Evolutionary conservation across 306 rosid genomes (phyloP).

Genomic region (Ormosia semicastrata): DNA sequence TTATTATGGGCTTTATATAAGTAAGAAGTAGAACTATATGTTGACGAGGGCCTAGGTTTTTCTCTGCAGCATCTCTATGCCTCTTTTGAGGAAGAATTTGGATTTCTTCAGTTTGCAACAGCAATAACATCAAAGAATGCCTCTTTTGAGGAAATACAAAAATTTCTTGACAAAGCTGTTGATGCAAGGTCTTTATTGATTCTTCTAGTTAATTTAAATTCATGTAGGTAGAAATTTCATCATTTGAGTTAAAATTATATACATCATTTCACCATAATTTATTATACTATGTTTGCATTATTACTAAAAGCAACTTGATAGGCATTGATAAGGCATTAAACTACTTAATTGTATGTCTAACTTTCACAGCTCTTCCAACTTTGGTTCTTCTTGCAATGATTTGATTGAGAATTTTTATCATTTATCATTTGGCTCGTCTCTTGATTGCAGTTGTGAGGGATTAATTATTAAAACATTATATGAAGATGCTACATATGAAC

Average conservation of each 20-base stretch:
- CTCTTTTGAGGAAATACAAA: slow-evolving; percentile 90
- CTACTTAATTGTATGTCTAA: background rate
- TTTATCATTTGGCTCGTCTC: slow-evolving; percentile 18
- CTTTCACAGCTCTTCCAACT: slow-evolving; percentile 5
- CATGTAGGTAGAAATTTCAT: slow-evolving; percentile 17
- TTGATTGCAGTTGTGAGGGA: slow-evolving; percentile 79
- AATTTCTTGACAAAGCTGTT: slow-evolving; percentile 74
- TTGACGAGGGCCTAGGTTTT: slow-evolving; percentile 23
- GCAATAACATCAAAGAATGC: slow-evolving; percentile 78
- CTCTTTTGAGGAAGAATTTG: slow-evolving; percentile 75
- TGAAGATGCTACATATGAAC: slow-evolving; percentile 91
- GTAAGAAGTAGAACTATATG: too few species aligned
- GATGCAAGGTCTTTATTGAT: slow-evolving; percentile 54
- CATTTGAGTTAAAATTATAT: background rate
- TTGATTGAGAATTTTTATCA: background rate
- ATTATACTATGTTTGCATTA: background rate
- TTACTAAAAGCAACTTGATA: background rate
- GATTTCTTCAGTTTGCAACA: slow-evolving; percentile 81
- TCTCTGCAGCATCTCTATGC: slow-evolving; percentile 69
- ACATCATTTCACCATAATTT: background rate
- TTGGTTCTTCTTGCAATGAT: background rate
- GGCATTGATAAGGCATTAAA: background rate
- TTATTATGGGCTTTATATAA: background rate
- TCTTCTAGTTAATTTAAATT: slow-evolving; percentile 20
- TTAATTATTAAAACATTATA: slow-evolving; percentile 78